phyloP scores from a whole-genome alignment of 306 rosid genomes.

The Lathyrus tuberosus region DNA sequence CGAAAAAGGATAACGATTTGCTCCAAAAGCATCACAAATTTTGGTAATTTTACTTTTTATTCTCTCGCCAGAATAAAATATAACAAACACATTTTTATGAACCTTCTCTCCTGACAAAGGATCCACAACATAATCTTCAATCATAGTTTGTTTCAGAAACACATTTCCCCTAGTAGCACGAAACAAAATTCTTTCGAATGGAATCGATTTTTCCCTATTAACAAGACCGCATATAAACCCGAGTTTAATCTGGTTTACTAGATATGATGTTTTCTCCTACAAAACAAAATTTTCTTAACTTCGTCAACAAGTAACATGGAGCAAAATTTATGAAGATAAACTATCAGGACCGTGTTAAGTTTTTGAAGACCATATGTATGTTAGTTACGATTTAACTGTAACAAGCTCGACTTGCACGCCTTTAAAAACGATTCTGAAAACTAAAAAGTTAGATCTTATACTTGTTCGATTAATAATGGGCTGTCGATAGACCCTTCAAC shows the following conservation, averaged over 20 bases:
- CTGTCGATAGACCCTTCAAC: slow-evolving; percentile 69
- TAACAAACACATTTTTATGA: slow-evolving; percentile 78
- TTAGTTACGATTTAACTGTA: no score
- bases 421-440: no score
- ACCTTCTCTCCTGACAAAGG: slow-evolving; percentile 86
- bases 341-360: no score
- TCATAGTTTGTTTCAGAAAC: slow-evolving; percentile 67
- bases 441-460: slow-evolving; percentile 33
- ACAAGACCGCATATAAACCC: slow-evolving; percentile 82
- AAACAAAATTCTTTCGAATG: slow-evolving; percentile 77
- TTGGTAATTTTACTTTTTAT: slow-evolving; percentile 74
- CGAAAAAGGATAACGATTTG: slow-evolving; percentile 82
- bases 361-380: no score
- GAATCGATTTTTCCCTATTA: slow-evolving; percentile 67
- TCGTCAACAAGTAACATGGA: slow-evolving; percentile 32
- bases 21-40: slow-evolving; percentile 86
- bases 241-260: slow-evolving; percentile 63
- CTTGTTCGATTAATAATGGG: slow-evolving; percentile 76
- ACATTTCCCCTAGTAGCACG: slow-evolving; percentile 90
- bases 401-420: no score
- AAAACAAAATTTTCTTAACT: slow-evolving; percentile 33
- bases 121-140: slow-evolving; percentile 67
- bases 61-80: slow-evolving; percentile 85
- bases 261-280: slow-evolving; percentile 62
- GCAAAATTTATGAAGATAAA: slow-evolving; percentile 3